phyloP scores from a whole-genome alignment of 257 asterid species.

The Buddleja alternifolia region DNA sequence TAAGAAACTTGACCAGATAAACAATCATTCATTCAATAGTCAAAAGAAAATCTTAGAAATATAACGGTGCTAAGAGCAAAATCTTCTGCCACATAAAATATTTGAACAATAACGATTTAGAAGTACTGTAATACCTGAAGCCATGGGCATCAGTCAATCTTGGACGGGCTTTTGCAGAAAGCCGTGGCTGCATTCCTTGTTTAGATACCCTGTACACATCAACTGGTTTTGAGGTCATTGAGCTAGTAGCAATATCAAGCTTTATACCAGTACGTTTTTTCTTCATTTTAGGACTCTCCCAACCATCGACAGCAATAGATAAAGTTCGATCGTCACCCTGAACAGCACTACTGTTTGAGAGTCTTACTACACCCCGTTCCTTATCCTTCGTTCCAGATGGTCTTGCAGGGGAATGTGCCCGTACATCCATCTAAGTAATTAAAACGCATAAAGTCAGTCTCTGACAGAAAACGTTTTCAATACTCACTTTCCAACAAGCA shows the following conservation, averaged over 20 bases:
- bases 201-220: constrained; percentile 75
- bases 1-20: not conserved
- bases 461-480: constrained; percentile 9
- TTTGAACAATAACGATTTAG: too few relatives aligned
- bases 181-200: constrained; percentile 70
- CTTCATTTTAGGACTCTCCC: constrained; percentile 94
- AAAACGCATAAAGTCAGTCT: constrained; percentile 38
- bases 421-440: constrained; percentile 62
- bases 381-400: constrained; percentile 60
- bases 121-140: constrained; percentile 58
- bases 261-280: constrained; percentile 90
- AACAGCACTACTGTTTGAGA: constrained; percentile 52
- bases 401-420: constrained; percentile 61
- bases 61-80: too few relatives aligned
- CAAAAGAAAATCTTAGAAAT: too few relatives aligned
- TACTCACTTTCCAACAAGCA: constrained; percentile 24
- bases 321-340: constrained; percentile 69
- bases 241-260: constrained; percentile 57
- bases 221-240: constrained; percentile 52
- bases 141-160: constrained; percentile 71
- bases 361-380: constrained; percentile 69
- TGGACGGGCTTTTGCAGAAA: constrained; percentile 63
- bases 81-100: too few relatives aligned
- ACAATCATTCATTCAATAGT: constrained; percentile 18
- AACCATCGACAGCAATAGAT: constrained; percentile 72